Conservation (phyloP, 345 rosid species). For the Bruguiera parviflora region DNA sequence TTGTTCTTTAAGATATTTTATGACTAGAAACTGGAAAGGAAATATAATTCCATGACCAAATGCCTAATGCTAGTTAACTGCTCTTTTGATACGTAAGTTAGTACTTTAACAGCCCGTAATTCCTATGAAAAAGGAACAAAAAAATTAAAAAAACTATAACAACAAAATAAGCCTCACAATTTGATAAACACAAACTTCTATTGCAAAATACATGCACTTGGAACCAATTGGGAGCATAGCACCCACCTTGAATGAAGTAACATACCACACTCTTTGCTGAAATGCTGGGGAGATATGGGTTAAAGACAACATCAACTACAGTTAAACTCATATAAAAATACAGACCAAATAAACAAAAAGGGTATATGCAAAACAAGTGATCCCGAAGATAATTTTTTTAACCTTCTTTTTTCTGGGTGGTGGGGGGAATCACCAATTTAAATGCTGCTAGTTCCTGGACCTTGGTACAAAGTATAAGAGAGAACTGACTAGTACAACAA, state of each 20-base stretch:
- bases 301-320: background rate
- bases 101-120: too few species aligned
- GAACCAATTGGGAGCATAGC: conserved; percentile 3
- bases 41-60: too few species aligned
- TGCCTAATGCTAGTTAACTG: too few species aligned
- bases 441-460: conserved; percentile 2
- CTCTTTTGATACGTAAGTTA: too few species aligned
- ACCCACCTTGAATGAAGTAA: background rate
- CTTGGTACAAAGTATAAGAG: conserved; percentile 6
- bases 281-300: background rate
- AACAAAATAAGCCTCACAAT: too few species aligned
- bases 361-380: background rate
- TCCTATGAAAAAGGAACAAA: too few species aligned
- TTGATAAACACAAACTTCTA: conserved; percentile 1
- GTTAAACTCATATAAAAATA: background rate
- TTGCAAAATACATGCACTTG: conserved; percentile 7
- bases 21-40: too few species aligned
- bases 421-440: background rate
- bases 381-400: too few species aligned
- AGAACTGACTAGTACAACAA: conserved; percentile 1
- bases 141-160: too few species aligned
- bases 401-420: too few species aligned
- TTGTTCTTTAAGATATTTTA: too few species aligned
- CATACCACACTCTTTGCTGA: conserved; percentile 1
- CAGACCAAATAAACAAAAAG: background rate